Evolutionary conservation across 768 basidiomycete genomes (phyloP).

Genomic region (Suillus cothurnatus): DNA sequence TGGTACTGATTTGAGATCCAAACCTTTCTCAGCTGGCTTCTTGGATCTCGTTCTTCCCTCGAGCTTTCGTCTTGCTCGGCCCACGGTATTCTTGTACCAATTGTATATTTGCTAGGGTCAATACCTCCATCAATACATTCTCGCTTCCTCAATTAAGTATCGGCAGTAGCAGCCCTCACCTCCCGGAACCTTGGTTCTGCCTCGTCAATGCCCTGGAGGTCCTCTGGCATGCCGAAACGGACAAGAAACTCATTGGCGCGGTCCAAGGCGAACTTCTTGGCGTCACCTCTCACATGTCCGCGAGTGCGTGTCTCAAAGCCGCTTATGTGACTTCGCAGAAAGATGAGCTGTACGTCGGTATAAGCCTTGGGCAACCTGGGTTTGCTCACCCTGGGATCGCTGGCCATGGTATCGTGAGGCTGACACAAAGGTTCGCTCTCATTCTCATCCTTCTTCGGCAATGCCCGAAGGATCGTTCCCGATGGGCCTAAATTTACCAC

Average conservation of each 20-base stretch:
- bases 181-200: constrained; percentile 63
- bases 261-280: constrained; percentile 69
- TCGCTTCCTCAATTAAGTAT: neutral
- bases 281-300: constrained; percentile 64
- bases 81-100: constrained; percentile 74
- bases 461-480: constrained; percentile 26
- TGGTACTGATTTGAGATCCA: constrained; percentile 14
- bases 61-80: constrained; percentile 57
- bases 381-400: constrained; percentile 67
- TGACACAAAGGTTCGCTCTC: constrained; percentile 14
- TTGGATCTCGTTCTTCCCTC: constrained; percentile 56
- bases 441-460: constrained; percentile 16
- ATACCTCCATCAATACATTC: constrained; percentile 5
- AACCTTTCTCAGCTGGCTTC: constrained; percentile 55
- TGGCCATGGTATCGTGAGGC: constrained; percentile 35
- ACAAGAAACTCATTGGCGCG: constrained; percentile 61
- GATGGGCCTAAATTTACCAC: constrained; percentile 18
- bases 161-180: constrained; percentile 36
- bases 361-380: constrained; percentile 66
- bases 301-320: constrained; percentile 64
- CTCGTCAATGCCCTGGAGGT: constrained; percentile 57
- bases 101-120: constrained; percentile 8
- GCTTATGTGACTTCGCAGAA: constrained; percentile 51
- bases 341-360: constrained; percentile 62
- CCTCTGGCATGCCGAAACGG: constrained; percentile 58